These are phyloP conservation scores for Paraphaeosphaeria sporulosa DNA, from an alignment of 2,329 filamentous ascomycete species.

Conservation along the genomic window DNA sequence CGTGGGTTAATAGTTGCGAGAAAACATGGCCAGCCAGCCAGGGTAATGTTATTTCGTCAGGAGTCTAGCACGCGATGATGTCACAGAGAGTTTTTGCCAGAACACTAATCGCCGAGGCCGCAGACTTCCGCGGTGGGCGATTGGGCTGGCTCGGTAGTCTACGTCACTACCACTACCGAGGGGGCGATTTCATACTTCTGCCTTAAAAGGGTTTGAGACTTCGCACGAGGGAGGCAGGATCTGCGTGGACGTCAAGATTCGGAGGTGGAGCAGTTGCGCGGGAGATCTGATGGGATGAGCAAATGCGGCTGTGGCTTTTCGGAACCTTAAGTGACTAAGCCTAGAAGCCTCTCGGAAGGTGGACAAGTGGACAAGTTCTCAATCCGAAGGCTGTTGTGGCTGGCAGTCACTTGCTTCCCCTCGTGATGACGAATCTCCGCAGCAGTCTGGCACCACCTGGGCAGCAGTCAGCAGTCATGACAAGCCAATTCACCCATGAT, in stretches of 20 bases:
- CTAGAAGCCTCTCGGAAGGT: background rate
- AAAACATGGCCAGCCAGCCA: background rate
- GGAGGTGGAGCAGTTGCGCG: conserved; percentile 1
- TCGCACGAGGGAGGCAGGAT: background rate
- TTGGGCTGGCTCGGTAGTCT: background rate
- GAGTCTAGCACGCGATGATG: conserved; percentile 3
- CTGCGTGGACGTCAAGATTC: background rate
- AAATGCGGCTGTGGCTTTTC: conserved; percentile 6
- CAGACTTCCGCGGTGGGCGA: conserved; percentile 8
- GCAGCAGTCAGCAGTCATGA: conserved; percentile 6
- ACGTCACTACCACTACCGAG: conserved; percentile 13
- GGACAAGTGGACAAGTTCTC: background rate
- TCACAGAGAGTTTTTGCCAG: conserved; percentile 1
- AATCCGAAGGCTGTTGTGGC: background rate
- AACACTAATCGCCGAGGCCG: conserved; percentile 9
- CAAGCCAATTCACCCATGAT: background rate
- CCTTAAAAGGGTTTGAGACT: background rate
- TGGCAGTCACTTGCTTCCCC: background rate
- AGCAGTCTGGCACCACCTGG: no score
- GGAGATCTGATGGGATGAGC: background rate
- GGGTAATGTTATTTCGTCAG: conserved; percentile 9
- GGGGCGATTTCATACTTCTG: background rate
- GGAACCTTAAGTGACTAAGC: background rate
- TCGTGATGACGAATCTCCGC: background rate
- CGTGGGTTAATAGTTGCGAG: background rate